Base-by-base conservation (phyloP, 2,329 filamentous ascomycete genomes). In the Epicoccum sorghinum region DNA sequence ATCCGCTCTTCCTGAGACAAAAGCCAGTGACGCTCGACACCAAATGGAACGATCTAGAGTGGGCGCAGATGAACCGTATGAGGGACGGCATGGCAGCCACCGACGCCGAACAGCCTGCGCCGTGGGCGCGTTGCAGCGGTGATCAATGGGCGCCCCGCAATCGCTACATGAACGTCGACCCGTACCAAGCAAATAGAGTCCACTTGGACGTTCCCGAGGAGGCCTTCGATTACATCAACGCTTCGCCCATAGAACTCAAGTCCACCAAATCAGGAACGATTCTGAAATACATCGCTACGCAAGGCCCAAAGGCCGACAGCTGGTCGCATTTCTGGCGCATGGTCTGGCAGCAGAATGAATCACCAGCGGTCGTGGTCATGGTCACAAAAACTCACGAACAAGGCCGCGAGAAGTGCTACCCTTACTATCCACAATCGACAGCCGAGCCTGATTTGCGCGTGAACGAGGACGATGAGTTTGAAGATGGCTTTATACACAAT, bases 241-340 rank as follows among this genome's bases (percentile, higher is more conserved):
- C 80, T 23, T 78, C 75, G 24, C 79, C 79, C 1, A 80, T 82
- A 24, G 58, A 69, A 52, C 61, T 79, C 66, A 67, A 75, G 64
- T 67, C 76, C 53, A 69, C 78, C 61, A 62, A 68, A 64, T 64
- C 79, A 2, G 68, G 72, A 32, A 73, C 71, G 35, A 67, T 75
- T 43, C 74, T 77, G 52, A 82, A 83, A 49, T 98, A 96, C 75
- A 96, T 99, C 64, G 95, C 93, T 47, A 97, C 96, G 73, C 70
- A 87, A 78, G 95, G 95, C 0, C 95, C 95, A 5, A 96, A 93
- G 68, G 75, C 82, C 55, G 84, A 85, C 24, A 90, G 89, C 13
- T 82, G 89, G 50, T 85, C 87, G 62, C 91, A 96, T 69, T 90
- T 96, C 61, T 99, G 93, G 90, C 90, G 95, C 69, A 99, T 99